Conservation (phyloP, 192 early-diverging fungal genomes). For the Podila minutissima region DNA sequence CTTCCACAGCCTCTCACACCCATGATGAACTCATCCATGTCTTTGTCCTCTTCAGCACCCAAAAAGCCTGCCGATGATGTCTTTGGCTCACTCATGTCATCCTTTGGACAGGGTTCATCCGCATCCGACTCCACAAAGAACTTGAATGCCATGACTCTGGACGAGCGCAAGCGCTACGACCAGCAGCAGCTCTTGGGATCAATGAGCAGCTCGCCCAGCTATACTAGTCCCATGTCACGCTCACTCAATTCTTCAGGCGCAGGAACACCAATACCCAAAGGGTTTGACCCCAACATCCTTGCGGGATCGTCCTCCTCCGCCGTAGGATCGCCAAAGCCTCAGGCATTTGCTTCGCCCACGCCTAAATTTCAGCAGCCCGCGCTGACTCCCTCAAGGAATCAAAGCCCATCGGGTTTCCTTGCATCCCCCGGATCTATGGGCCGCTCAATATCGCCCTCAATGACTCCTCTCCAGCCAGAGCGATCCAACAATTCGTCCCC, state of each 20-base stretch:
- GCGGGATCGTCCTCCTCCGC: constrained; percentile 13
- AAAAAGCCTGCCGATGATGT: constrained; percentile 49
- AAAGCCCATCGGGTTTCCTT: constrained; percentile 26
- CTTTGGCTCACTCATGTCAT: constrained; percentile 41
- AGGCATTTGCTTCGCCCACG: constrained; percentile 17
- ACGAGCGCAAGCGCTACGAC: constrained; percentile 37
- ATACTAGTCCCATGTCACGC: constrained; percentile 8
- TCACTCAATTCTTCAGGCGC: constrained; percentile 4
- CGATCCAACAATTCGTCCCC: constrained; percentile 32
- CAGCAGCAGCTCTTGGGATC: constrained; percentile 37
- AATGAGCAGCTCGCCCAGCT: constrained; percentile 8
- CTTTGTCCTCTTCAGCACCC: background rate
- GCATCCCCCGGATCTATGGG: constrained; percentile 24
- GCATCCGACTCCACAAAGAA: constrained; percentile 16
- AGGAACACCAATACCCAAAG: background rate
- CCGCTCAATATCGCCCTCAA: constrained; percentile 35
- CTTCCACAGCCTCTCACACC: background rate
- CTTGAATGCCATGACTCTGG: constrained; percentile 30
- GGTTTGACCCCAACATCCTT: constrained; percentile 20
- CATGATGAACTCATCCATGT: background rate
- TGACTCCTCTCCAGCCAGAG: constrained; percentile 33
- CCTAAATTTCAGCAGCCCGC: constrained; percentile 21
- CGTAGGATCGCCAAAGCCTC: background rate
- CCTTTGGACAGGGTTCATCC: constrained; percentile 22
- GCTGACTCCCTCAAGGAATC: constrained; percentile 9